Evolutionary conservation across 2,329 filamentous ascomycete species (phyloP).

Genomic region (Fusarium sp.): DNA sequence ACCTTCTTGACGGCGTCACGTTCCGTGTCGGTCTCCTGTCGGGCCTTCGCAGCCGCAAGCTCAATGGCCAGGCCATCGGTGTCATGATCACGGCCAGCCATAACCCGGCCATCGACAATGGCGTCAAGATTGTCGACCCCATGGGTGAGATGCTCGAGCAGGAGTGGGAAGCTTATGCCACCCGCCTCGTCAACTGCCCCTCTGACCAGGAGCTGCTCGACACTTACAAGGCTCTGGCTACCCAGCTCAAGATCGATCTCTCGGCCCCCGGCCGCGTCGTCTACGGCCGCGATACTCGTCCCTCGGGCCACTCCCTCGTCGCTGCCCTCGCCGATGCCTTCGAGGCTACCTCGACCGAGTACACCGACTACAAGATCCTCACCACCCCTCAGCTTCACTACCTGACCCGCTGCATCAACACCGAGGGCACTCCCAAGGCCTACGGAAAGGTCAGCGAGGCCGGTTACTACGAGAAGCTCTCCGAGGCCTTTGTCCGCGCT

Average conservation of each 20-base stretch:
- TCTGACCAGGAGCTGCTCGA: constrained; percentile 82
- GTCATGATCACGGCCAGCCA: constrained; percentile 97
- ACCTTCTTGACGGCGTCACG: constrained; percentile 91
- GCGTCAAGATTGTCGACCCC: constrained; percentile 96
- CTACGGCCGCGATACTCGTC: constrained; percentile 92
- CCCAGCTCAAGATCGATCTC: constrained; percentile 83
- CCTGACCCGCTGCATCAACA: constrained; percentile 94
- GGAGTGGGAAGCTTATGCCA: constrained; percentile 93
- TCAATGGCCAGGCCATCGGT: constrained; percentile 91
- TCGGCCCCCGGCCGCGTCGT: constrained; percentile 83
- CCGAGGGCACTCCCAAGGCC: constrained; percentile 85
- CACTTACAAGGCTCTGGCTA: constrained; percentile 82
- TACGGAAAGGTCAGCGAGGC: constrained; percentile 92
- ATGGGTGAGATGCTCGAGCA: constrained; percentile 98
- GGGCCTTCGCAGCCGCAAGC: constrained; percentile 89
- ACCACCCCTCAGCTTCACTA: constrained; percentile 99
- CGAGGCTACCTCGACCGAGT: constrained; percentile 80
- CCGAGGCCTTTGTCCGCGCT: constrained; percentile 85
- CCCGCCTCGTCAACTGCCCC: constrained; percentile 87
- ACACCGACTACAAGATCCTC: constrained; percentile 89
- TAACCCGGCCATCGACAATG: constrained; percentile 91
- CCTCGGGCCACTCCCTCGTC: constrained; percentile 89
- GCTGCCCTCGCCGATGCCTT: constrained; percentile 85
- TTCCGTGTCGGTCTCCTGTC: constrained; percentile 94
- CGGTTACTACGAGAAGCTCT: constrained; percentile 96